Evolutionary conservation across 2,329 filamentous ascomycete genomes (phyloP), one percentile per base, ranked within the genome.

Genomic region (Neofusicoccum sp.): DNA sequence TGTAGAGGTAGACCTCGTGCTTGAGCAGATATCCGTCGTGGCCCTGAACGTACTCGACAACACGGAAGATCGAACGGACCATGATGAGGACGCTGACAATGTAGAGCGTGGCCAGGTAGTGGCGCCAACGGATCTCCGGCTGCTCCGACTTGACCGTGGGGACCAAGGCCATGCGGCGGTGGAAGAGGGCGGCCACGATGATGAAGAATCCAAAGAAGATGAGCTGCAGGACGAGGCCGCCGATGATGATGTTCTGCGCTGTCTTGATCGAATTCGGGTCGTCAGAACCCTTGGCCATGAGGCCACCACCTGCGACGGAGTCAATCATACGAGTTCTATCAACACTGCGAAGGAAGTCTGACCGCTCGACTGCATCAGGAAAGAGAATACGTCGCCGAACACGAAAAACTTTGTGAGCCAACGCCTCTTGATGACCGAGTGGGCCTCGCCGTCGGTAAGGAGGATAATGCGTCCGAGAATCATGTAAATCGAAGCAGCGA

Each of bases 1-100:
- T 71, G 66, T 83, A 83, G 4, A 82, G 63, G 29, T 73, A 81
- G 59, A 75, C 74, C 71, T 84, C 82, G 43, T 78, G 74, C 12
- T 69, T 66, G 41, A 82, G 69, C 8, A 85, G 66, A 54, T 75
- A 78, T 1, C 83, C 82, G 28, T 73, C 67, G 31, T 77, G 73
- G 1, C 82, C 82, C 66, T 78, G 70, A 0, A 73, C 65, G 64
- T 81, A 86, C 71, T 85, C 83, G 6, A 79, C 69, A 8, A 84
- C 73, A 36, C 83, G 76, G 60, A 83, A 83, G 1, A 84, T 64
- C 6, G 73, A 79, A 39, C 84, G 76, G 5, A 84, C 60, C 64
- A 85, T 70, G 67, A 85, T 84, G 16, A 84, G 69, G 0, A 70
- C 64, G 63, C 76, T 80, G 34, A 76, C 73, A 1, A 67, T 50